These are phyloP conservation scores for Paraconiothyrium sp. DNA, from an alignment of 2,329 filamentous ascomycete species.

Conservation along the genomic window DNA sequence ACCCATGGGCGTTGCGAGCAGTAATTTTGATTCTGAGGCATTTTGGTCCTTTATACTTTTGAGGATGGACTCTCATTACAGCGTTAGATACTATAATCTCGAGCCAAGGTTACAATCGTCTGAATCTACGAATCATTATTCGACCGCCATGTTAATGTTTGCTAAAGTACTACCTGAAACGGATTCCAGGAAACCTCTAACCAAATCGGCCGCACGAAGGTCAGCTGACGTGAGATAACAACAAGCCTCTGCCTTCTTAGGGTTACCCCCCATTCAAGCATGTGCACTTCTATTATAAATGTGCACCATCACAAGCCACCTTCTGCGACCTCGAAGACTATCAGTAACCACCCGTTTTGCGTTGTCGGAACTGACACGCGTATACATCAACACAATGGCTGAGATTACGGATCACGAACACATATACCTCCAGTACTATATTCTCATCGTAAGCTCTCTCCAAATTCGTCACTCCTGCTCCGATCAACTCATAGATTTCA, in stretches of 20 bases:
- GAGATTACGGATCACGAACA: background rate
- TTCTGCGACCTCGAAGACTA: too few relatives aligned
- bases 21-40: background rate
- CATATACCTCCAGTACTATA: background rate
- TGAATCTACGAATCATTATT: too few relatives aligned
- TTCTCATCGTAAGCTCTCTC: conserved; percentile 2
- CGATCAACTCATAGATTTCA: background rate
- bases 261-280: background rate
- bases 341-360: too few relatives aligned
- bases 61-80: background rate
- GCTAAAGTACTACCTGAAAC: too few relatives aligned
- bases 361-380: too few relatives aligned
- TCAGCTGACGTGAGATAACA: background rate
- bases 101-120: too few relatives aligned
- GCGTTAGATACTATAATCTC: background rate
- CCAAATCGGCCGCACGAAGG: too few relatives aligned
- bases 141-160: too few relatives aligned
- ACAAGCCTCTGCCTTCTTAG: background rate
- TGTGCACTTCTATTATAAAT: background rate
- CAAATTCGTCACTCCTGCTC: background rate
- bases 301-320: background rate
- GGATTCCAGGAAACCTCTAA: too few relatives aligned
- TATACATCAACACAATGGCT: background rate
- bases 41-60: background rate
- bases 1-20: background rate